Evolutionary conservation across 2,329 filamentous ascomycete genomes (phyloP).

Genomic region (Epicoccum nigrum): DNA sequence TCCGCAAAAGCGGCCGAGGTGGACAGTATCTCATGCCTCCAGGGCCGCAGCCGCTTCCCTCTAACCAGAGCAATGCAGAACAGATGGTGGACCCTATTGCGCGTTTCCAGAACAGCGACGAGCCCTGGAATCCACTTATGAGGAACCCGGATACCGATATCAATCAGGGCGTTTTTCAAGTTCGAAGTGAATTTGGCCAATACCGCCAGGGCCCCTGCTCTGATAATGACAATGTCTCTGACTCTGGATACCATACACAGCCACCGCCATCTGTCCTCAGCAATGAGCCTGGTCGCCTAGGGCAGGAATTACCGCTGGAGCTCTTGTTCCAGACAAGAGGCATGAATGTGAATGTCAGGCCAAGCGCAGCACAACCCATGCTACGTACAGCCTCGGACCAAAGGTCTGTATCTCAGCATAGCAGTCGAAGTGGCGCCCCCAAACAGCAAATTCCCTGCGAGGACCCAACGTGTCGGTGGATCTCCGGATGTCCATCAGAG

Average conservation of each 20-base stretch:
- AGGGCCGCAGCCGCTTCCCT: constrained; percentile 15
- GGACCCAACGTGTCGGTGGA: constrained; percentile 24
- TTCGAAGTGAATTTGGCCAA: constrained; percentile 20
- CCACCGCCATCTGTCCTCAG: constrained; percentile 39
- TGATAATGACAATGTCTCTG: constrained; percentile 34
- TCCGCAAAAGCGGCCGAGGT: background rate
- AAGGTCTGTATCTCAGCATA: constrained; percentile 28
- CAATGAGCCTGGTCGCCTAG: constrained; percentile 29
- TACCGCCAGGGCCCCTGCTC: constrained; percentile 27
- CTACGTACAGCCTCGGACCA: constrained; percentile 28
- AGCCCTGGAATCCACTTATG: constrained; percentile 33
- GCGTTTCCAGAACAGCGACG: constrained; percentile 11
- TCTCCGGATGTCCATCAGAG: constrained; percentile 45
- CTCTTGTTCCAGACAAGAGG: constrained; percentile 23
- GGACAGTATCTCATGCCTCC: constrained; percentile 22
- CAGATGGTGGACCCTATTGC: constrained; percentile 18
- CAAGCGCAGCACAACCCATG: constrained; percentile 25
- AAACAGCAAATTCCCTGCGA: constrained; percentile 26
- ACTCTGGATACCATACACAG: constrained; percentile 45
- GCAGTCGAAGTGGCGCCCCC: constrained; percentile 29
- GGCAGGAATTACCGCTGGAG: constrained; percentile 30
- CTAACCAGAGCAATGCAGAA: constrained; percentile 8
- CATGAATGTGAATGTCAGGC: constrained; percentile 24
- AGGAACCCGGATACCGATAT: background rate
- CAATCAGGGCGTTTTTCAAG: constrained; percentile 7